Evolutionary conservation across 768 basidiomycete genomes (phyloP).

Genomic region (Auriscalpium vulgare): DNA sequence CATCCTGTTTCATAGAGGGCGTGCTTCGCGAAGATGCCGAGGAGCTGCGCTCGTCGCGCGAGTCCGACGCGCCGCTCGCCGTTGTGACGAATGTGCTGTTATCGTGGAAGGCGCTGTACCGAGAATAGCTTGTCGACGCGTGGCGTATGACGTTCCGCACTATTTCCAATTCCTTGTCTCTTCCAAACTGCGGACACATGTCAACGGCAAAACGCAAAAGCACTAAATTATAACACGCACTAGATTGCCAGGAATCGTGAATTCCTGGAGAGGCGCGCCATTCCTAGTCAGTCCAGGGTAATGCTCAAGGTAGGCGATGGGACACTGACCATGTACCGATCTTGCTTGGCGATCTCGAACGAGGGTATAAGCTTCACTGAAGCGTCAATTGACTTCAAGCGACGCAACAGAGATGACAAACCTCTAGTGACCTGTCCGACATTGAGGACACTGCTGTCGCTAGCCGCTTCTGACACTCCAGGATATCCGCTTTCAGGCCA

Average conservation of each 20-base stretch:
- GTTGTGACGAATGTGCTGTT: conserved; percentile 30
- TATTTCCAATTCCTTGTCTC: conserved; percentile 61
- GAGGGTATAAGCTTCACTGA: conserved; percentile 49
- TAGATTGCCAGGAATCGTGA: conserved; percentile 60
- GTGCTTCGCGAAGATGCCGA: conserved; percentile 38
- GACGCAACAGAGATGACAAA: conserved; percentile 17
- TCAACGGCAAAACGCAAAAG: no score
- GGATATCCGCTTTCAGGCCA: conserved; percentile 58
- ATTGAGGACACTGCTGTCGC: conserved; percentile 49
- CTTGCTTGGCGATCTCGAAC: conserved; percentile 59
- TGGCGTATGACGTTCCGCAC: conserved; percentile 54
- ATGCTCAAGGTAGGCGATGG: neutral
- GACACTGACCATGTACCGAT: conserved; percentile 51
- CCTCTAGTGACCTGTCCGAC: conserved; percentile 51
- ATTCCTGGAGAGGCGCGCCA: conserved; percentile 39
- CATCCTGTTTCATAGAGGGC: neutral
- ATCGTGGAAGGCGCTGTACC: conserved; percentile 40
- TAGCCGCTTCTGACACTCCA: conserved; percentile 60
- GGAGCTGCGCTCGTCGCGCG: conserved; percentile 21
- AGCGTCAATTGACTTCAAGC: conserved; percentile 4
- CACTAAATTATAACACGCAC: conserved; percentile 26
- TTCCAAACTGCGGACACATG: conserved; percentile 42
- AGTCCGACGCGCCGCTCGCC: conserved; percentile 24
- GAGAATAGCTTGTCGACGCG: conserved; percentile 51
- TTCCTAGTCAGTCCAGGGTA: neutral